phyloP scores from a whole-genome alignment of 2,329 filamentous ascomycete genomes.

The Fusarium subtropicale region DNA sequence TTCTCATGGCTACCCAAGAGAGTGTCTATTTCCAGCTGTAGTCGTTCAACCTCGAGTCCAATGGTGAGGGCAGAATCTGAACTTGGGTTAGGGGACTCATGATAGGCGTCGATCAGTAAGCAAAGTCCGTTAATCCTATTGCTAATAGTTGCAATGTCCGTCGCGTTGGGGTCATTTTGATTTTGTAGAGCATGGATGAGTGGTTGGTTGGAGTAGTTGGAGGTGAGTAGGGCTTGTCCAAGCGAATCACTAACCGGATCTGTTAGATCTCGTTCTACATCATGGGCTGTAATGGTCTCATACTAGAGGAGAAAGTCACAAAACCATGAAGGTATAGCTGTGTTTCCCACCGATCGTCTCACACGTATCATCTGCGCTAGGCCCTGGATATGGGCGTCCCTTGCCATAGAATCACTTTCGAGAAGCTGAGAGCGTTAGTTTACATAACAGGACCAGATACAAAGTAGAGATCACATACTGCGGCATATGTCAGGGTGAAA shows the following conservation, averaged over 20 bases:
- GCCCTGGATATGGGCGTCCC: constrained; percentile 28
- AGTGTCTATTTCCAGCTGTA: constrained; percentile 12
- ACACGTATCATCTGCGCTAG: constrained; percentile 21
- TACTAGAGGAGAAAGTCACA: constrained; percentile 23
- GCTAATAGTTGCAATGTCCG: constrained; percentile 10
- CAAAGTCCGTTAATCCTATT: neutral
- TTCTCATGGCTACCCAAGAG: constrained; percentile 15
- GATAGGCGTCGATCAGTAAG: neutral
- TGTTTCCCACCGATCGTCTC: constrained; percentile 7
- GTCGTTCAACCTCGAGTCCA: constrained; percentile 3
- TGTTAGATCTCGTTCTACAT: fast-evolving
- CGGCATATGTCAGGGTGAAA: constrained; percentile 35
- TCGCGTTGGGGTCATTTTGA: neutral
- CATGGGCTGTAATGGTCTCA: fast-evolving
- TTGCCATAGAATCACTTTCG: constrained; percentile 17
- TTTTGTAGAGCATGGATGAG: constrained; percentile 31
- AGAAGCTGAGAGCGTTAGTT: constrained; percentile 19
- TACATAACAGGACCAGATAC: fast-evolving
- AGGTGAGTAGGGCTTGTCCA: constrained; percentile 7
- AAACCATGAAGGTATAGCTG: constrained; percentile 8
- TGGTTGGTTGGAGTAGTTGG: constrained; percentile 12
- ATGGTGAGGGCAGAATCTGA: neutral
- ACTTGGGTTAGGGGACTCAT: neutral
- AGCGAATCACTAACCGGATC: constrained; percentile 21
- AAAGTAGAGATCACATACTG: neutral